These are phyloP conservation scores for Macrolepiota fuliginosa DNA, from an alignment of 768 basidiomycete genomes.

Conservation along the genomic window DNA sequence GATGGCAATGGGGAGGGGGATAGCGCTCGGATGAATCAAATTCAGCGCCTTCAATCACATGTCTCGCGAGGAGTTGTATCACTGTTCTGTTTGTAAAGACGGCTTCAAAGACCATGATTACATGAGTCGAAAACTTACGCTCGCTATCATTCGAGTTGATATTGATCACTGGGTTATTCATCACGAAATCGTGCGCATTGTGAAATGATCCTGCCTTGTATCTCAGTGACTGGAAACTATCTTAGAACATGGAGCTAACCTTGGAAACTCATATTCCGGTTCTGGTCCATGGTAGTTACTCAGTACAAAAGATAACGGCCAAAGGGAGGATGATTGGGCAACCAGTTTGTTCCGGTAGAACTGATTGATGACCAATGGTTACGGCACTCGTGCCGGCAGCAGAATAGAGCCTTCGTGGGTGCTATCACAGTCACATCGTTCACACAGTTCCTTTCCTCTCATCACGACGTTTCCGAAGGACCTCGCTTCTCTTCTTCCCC, in stretches of 20 bases:
- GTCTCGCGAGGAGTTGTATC: background rate
- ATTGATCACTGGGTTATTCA: background rate
- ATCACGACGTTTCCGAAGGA: too few species aligned
- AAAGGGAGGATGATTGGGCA: background rate
- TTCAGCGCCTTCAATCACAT: background rate
- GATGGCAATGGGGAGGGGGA: background rate
- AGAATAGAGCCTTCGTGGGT: too few species aligned
- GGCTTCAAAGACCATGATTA: background rate
- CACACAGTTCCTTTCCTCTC: too few species aligned
- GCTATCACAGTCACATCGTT: too few species aligned
- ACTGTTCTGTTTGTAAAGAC: background rate
- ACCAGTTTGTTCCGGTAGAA: too few species aligned
- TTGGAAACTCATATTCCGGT: background rate
- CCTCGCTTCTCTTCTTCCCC: too few species aligned
- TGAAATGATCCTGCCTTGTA: background rate
- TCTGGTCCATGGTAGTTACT: background rate
- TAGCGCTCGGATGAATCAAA: constrained; percentile 8
- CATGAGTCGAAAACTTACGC: background rate
- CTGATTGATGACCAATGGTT: too few species aligned
- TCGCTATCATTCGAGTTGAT: background rate
- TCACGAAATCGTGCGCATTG: background rate
- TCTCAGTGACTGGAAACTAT: background rate
- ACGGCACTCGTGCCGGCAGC: too few species aligned
- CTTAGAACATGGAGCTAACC: background rate
- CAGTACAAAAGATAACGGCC: too few species aligned